Percentiles rank a stretch among this genome's conserved stretches.
Conservation (phyloP, 139 green algal genomes). For the Chlorella sorokiniana region DNA sequence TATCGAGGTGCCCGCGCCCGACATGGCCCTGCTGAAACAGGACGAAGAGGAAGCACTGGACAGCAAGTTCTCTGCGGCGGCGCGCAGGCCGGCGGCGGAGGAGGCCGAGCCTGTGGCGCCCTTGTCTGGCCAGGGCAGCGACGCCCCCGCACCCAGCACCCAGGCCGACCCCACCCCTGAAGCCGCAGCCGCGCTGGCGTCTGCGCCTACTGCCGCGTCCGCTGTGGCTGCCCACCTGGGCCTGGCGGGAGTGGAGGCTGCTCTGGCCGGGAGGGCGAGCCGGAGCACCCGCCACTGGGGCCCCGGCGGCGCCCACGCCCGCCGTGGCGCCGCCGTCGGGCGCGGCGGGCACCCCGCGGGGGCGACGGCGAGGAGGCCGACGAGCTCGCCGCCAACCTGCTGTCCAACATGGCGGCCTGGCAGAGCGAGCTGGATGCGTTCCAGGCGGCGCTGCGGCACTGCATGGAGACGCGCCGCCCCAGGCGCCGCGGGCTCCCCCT, state of each 20-base stretch:
- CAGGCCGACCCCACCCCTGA: background rate
- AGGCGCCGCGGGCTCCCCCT: background rate
- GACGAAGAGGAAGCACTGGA: background rate
- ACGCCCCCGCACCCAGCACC: background rate
- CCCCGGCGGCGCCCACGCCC: background rate
- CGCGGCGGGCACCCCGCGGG: background rate
- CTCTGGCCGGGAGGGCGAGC: background rate
- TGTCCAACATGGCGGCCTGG: conserved; percentile 33
- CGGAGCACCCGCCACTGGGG: background rate
- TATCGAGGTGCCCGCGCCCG: background rate
- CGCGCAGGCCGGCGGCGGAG: background rate
- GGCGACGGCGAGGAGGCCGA: conserved; percentile 1
- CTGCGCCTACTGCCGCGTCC: background rate
- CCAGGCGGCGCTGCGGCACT: conserved; percentile 7
- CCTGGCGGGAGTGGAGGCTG: background rate
- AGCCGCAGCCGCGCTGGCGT: background rate
- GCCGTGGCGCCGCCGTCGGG: background rate
- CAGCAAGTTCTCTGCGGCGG: background rate
- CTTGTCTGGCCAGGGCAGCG: background rate
- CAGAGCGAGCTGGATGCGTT: conserved; percentile 23
- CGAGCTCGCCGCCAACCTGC: conserved; percentile 23
- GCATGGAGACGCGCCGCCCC: conserved; percentile 8
- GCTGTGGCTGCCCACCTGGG: background rate
- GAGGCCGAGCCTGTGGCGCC: background rate
- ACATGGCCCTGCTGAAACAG: background rate